These are phyloP conservation scores for Stenocarpella maydis DNA, from an alignment of 2,329 filamentous ascomycete species.

Conservation along the genomic window DNA sequence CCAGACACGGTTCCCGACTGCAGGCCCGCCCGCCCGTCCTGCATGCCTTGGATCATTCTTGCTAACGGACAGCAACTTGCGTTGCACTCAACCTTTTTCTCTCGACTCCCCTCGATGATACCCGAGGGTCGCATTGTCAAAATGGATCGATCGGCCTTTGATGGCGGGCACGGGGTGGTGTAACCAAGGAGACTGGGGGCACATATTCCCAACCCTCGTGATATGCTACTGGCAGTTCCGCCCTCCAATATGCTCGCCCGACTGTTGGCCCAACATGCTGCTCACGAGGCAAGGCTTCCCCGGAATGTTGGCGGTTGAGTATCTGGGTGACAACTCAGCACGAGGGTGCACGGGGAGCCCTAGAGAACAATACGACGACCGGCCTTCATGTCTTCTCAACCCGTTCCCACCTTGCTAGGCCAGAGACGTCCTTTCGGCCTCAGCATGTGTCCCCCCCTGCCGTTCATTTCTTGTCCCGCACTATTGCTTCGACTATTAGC, in stretches of 20 bases:
- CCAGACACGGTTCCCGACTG: neutral
- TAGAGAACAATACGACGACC: neutral
- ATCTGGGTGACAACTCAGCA: neutral
- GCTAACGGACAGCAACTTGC: constrained; percentile 8
- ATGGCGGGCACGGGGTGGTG: neutral
- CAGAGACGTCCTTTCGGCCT: neutral
- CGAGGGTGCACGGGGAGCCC: neutral
- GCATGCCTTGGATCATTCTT: neutral
- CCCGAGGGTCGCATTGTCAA: constrained; percentile 8
- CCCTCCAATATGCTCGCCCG: neutral
- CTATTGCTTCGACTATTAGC: neutral
- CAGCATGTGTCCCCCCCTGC: neutral
- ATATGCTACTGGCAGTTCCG: neutral
- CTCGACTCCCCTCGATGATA: neutral
- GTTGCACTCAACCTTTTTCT: constrained; percentile 19
- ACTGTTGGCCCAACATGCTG: neutral
- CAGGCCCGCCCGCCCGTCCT: neutral
- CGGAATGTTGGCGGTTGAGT: no score
- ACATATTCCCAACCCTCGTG: neutral
- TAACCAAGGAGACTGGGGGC: neutral
- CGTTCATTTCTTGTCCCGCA: neutral
- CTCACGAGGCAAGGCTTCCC: neutral
- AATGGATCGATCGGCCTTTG: neutral
- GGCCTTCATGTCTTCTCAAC: neutral
- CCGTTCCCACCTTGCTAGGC: neutral